Percentiles rank a stretch among this genome's conserved stretches.
Conservation (phyloP, 2,329 filamentous ascomycete species). For the Colletotrichum siamense region DNA sequence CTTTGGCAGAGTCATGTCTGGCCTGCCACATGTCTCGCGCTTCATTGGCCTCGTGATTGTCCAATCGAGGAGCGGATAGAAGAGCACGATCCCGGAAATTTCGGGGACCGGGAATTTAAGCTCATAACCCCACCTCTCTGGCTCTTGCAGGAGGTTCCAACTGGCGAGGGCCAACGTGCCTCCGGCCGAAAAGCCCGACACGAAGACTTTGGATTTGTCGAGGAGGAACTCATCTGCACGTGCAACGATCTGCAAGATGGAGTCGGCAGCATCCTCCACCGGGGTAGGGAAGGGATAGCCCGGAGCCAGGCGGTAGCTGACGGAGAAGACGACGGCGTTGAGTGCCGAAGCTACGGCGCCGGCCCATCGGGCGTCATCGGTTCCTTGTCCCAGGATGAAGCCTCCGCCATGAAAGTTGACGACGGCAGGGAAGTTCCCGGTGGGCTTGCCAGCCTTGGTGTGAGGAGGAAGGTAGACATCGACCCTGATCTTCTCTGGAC, state of each 20-base stretch:
- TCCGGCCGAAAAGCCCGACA: conserved; percentile 70
- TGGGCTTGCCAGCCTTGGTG: conserved; percentile 15
- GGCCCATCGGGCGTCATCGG: conserved; percentile 68
- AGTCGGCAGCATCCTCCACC: conserved; percentile 70
- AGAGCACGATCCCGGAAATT: conserved; percentile 60
- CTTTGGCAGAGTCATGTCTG: conserved; percentile 63
- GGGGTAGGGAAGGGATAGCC: conserved; percentile 68
- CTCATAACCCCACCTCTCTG: conserved; percentile 43
- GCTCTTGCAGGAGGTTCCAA: conserved; percentile 50
- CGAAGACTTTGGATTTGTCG: conserved; percentile 59
- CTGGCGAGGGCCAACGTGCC: conserved; percentile 59
- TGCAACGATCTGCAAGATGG: conserved; percentile 63
- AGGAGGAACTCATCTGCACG: conserved; percentile 63
- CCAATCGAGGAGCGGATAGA: conserved; percentile 69
- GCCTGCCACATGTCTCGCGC: conserved; percentile 56
- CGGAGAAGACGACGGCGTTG: conserved; percentile 65
- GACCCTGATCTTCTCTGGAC: conserved; percentile 46
- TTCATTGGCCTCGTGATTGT: conserved; percentile 62
- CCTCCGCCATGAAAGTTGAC: conserved; percentile 74
- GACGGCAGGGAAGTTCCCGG: conserved; percentile 30
- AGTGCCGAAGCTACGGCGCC: conserved; percentile 55
- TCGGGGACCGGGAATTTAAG: conserved; percentile 44
- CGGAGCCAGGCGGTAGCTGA: conserved; percentile 73
- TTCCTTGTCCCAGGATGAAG: conserved; percentile 67
- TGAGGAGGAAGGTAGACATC: conserved; percentile 47